Percentiles rank a stretch among this genome's conserved stretches.
phyloP scores from a whole-genome alignment of 2,329 filamentous ascomycete species.

The Penicillium janthinellum region DNA sequence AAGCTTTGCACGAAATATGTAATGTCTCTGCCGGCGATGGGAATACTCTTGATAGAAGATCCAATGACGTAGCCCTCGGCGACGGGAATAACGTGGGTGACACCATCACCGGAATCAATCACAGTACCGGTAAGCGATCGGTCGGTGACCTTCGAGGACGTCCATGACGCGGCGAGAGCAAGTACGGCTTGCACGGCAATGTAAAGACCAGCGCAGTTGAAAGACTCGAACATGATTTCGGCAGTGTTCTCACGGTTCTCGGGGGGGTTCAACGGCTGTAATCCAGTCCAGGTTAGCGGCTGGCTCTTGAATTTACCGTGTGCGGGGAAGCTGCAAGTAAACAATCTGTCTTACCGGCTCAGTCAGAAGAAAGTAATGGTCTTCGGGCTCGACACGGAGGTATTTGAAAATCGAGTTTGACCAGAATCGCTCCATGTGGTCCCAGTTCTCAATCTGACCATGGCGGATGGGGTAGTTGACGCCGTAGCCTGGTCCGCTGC shows the following conservation, averaged over 20 bases:
- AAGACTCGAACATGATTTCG: conserved; percentile 99
- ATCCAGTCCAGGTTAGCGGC: conserved; percentile 12
- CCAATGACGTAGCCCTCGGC: conserved; percentile 99
- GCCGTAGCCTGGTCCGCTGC: conserved; percentile 87
- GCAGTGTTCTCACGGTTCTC: conserved; percentile 99
- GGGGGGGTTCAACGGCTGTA: conserved; percentile 88
- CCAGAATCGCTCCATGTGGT: conserved; percentile 99
- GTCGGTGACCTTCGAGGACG: conserved; percentile 95
- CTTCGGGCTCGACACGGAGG: conserved; percentile 93
- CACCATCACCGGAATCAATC: conserved; percentile 97
- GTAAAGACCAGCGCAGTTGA: conserved; percentile 98
- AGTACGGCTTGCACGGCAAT: conserved; percentile 98
- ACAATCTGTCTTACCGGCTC: conserved; percentile 72
- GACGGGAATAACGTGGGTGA: conserved; percentile 98
- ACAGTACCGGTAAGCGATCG: conserved; percentile 95
- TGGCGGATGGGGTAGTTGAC: conserved; percentile 97
- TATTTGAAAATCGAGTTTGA: conserved; percentile 99
- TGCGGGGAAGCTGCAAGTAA: background rate
- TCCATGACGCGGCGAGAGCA: conserved; percentile 96
- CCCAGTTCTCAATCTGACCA: conserved; percentile 99
- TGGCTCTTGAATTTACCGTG: conserved; percentile 2
- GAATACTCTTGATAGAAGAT: conserved; percentile 98
- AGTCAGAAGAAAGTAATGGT: conserved; percentile 97
- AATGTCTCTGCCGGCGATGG: conserved; percentile 95
- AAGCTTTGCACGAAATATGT: conserved; percentile 98